These are phyloP conservation scores for Arthonia radiata DNA, from an alignment of 495 filamentous ascomycete genomes.

Conservation along the genomic window DNA sequence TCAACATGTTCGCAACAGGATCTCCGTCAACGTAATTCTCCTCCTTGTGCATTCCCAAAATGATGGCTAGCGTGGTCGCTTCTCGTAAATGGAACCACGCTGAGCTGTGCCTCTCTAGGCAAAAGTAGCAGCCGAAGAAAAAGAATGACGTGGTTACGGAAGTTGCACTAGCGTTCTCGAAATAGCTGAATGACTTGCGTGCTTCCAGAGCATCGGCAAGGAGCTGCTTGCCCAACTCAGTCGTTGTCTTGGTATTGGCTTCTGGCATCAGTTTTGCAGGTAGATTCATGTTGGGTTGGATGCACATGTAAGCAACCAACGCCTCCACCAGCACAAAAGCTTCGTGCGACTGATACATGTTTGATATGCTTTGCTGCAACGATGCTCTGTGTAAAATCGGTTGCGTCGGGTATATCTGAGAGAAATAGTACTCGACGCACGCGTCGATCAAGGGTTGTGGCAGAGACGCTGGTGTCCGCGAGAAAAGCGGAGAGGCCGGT, in stretches of 20 bases:
- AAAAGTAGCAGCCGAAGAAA: slow-evolving; percentile 50
- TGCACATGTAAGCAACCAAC: slow-evolving; percentile 63
- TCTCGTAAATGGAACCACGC: slow-evolving; percentile 53
- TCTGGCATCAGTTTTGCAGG: no score
- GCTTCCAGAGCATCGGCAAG: neutral
- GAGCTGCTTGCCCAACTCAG: neutral
- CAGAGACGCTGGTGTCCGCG: slow-evolving; percentile 25
- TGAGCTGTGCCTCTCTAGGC: slow-evolving; percentile 42
- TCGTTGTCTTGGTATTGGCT: no score
- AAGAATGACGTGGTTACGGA: slow-evolving; percentile 59
- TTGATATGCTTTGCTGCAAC: slow-evolving; percentile 32
- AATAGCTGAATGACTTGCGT: neutral
- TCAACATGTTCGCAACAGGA: slow-evolving; percentile 24
- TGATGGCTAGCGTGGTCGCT: slow-evolving; percentile 31
- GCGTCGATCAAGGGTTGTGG: slow-evolving; percentile 33
- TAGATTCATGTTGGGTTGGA: slow-evolving; percentile 48
- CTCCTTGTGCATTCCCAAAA: slow-evolving; percentile 34
- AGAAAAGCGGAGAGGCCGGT: slow-evolving; percentile 15
- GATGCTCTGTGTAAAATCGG: slow-evolving; percentile 50
- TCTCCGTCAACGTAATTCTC: slow-evolving; percentile 21
- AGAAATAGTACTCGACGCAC: slow-evolving; percentile 66
- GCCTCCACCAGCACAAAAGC: slow-evolving; percentile 59
- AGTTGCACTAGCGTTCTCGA: slow-evolving; percentile 36
- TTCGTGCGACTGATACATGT: slow-evolving; percentile 38
- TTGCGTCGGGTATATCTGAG: slow-evolving; percentile 60